Percentiles rank a stretch among this genome's conserved stretches.
Conservation (phyloP, 78 protist genomes). For the Dictyostelium purpureum region DNA sequence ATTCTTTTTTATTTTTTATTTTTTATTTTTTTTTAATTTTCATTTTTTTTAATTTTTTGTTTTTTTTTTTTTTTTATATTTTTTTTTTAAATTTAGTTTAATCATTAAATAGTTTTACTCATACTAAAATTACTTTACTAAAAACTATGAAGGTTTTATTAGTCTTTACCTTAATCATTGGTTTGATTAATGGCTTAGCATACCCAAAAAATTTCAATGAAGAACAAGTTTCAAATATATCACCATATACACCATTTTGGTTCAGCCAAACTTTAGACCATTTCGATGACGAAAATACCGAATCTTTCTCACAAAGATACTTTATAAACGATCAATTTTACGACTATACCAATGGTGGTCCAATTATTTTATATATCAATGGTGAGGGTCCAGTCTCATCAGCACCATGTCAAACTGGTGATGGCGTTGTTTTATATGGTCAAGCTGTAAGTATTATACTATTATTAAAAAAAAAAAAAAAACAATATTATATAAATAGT, state of each 20-base stretch:
- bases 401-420: slow-evolving; percentile 24
- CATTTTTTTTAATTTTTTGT: too few relatives aligned
- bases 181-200: neutral
- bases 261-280: slow-evolving; percentile 65
- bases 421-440: slow-evolving; percentile 52
- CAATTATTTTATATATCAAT: slow-evolving; percentile 54
- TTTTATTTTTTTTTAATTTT: too few relatives aligned
- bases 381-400: slow-evolving; percentile 78
- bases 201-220: neutral
- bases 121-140: too few relatives aligned
- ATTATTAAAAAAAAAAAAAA: neutral
- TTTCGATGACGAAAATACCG: slow-evolving; percentile 6
- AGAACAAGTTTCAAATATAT: neutral
- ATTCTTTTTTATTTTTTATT: too few relatives aligned
- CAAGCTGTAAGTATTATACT: neutral
- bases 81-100: too few relatives aligned
- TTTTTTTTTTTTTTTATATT: too few relatives aligned
- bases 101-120: too few relatives aligned
- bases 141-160: too few relatives aligned
- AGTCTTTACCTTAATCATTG: neutral
- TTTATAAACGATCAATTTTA: slow-evolving; percentile 45
- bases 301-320: slow-evolving; percentile 48
- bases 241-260: neutral
- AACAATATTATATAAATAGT: neutral
- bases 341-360: slow-evolving; percentile 42